phyloP scores from a whole-genome alignment of 169 alveolate species.

The Eimeria maxima region DNA sequence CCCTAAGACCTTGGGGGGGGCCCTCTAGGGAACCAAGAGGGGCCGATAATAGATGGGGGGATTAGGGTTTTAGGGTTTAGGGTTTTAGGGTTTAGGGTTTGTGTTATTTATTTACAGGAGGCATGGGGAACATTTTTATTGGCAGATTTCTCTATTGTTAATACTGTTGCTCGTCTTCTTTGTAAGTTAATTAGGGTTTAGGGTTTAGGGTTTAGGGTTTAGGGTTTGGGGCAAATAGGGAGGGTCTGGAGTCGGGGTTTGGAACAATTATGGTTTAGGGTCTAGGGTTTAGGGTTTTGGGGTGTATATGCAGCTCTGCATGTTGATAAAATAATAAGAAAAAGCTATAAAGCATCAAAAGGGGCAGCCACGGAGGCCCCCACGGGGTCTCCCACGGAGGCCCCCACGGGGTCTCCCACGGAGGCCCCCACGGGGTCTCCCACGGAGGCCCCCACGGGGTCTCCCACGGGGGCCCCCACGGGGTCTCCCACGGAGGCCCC shows the following conservation, averaged over 20 bases:
- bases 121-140: constrained; percentile 7
- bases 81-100: constrained; percentile 20
- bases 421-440: no score
- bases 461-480: no score
- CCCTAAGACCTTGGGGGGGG: no score
- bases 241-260: no score
- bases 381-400: no score
- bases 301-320: constrained; percentile 17
- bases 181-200: not conserved
- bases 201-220: not conserved
- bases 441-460: no score
- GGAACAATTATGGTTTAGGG: no score
- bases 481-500: no score
- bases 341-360: not conserved
- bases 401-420: no score
- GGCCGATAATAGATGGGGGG: not conserved
- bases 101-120: not conserved
- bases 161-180: constrained; percentile 9
- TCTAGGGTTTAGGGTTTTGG: not conserved
- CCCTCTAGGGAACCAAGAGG: no score
- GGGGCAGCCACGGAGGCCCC: no score
- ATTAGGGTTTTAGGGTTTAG: constrained; percentile 5
- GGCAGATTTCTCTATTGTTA: not conserved
- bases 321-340: not conserved
- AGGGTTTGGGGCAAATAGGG: no score